Base-by-base conservation (phyloP, 192 early-diverging fungal genomes). In the Coemansia sp. region DNA sequence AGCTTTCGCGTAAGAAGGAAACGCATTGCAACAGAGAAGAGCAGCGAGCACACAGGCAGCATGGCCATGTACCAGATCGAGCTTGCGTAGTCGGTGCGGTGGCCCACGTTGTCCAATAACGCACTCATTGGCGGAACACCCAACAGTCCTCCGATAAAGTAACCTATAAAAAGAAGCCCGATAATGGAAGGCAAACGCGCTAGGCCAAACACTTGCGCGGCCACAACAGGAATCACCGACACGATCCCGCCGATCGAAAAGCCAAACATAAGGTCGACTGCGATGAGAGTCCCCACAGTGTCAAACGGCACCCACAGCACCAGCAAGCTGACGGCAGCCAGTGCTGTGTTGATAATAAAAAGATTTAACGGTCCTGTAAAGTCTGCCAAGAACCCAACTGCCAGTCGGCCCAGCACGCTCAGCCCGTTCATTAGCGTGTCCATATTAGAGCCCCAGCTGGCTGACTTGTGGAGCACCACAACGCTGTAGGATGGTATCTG, bases 371-470 rank as follows among this genome's bases (percentile, higher is more conserved):
- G 69, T 0, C 78, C 78, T 0, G 58, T 41, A 44, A 56, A 40
- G 34, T 81, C 78, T 0, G 78, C 61, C 48, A 75, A 39, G 22
- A 81, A 40, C 4, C 78, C 78, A 2, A 71, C 66, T 3, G 61
- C 46, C 60, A 81, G 53, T 18, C 78, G 62, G 12, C 78, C 78
- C 19, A 72, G 36, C 22, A 81, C 73, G 56, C 72, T 75, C 27
- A 74, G 53, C 0, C 72, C 78, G 35, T 81, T 81, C 72, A 81
- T 81, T 6, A 81, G 50, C 22, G 72, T 81, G 27, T 72, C 78
- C 73, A 81, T 74, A 37, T 74, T 75, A 26, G 78, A 75, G 9
- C 72, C 78, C 78, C 72, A 81, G 41, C 29, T 60, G 27, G 61
- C 61, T 0, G 78, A 81, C 52, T 80, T 74, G 60, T 75, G 65